phyloP scores from a whole-genome alignment of 1,284 basidiomycete species.

The Marasmius fiardii region DNA sequence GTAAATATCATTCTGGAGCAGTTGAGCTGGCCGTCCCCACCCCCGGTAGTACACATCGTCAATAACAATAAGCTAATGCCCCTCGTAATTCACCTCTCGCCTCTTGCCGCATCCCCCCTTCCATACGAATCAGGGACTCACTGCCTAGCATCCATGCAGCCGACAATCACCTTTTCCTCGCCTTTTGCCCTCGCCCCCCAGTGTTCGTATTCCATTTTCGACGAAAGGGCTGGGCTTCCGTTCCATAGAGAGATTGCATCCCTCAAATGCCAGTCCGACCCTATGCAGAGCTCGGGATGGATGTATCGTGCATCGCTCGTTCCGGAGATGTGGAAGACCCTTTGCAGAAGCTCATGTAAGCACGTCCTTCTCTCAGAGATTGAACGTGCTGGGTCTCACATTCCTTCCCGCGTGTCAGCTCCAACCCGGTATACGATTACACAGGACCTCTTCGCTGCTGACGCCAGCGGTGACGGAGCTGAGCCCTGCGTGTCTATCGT shows the following conservation, averaged over 20 bases:
- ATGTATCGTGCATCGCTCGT: constrained; percentile 28
- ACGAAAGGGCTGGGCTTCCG: constrained; percentile 19
- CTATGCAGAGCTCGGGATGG: constrained; percentile 25
- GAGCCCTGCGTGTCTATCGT: constrained; percentile 18
- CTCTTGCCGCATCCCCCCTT: constrained; percentile 4
- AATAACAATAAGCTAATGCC: constrained; percentile 16
- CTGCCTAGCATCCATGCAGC: constrained; percentile 16
- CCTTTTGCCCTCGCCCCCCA: constrained; percentile 24
- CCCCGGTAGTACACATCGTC: constrained; percentile 21
- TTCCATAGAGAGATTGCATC: constrained; percentile 25
- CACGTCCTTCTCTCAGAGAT: neutral
- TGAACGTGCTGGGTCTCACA: neutral
- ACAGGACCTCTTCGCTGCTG: constrained; percentile 16
- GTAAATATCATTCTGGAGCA: constrained; percentile 21
- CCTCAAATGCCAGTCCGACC: constrained; percentile 24
- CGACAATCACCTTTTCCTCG: constrained; percentile 25
- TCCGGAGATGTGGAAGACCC: constrained; percentile 28
- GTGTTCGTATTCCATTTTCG: constrained; percentile 26
- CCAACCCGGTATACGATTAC: constrained; percentile 26
- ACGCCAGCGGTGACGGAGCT: constrained; percentile 8
- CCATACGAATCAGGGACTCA: constrained; percentile 6
- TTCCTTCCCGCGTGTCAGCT: constrained; percentile 17
- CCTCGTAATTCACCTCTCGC: constrained; percentile 15
- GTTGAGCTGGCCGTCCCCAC: constrained; percentile 15
- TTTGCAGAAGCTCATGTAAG: constrained; percentile 26